phyloP scores from a whole-genome alignment of 1,284 basidiomycete species.

The Albatrellus sp. region DNA sequence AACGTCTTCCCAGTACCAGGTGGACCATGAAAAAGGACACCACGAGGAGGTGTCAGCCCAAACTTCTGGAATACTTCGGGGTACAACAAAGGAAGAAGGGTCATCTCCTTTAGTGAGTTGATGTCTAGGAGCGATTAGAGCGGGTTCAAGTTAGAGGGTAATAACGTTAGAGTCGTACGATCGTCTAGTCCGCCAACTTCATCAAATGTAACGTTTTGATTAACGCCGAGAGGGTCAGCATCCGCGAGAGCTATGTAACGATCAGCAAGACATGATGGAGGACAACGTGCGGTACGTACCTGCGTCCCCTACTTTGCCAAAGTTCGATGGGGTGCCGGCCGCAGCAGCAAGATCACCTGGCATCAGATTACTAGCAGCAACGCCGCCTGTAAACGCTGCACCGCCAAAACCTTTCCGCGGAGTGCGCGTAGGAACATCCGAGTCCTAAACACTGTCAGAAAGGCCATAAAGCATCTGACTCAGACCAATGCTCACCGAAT shows the following conservation, averaged over 20 bases:
- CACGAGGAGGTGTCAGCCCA: conserved; percentile 89
- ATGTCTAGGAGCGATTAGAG: conserved; percentile 50
- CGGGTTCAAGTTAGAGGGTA: neutral
- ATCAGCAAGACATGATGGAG: conserved; percentile 8
- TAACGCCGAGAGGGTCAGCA: conserved; percentile 90
- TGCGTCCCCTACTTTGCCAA: conserved; percentile 73
- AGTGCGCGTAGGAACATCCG: conserved; percentile 52
- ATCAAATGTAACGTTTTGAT: conserved; percentile 90
- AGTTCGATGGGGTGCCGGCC: conserved; percentile 64
- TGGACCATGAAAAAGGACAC: conserved; percentile 95
- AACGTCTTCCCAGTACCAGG: conserved; percentile 93
- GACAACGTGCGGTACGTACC: conserved; percentile 26
- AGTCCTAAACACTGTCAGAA: conserved; percentile 34
- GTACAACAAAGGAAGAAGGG: conserved; percentile 87
- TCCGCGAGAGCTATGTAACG: conserved; percentile 69
- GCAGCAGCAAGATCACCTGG: conserved; percentile 48
- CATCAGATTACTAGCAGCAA: conserved; percentile 39
- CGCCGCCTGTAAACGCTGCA: conserved; percentile 36
- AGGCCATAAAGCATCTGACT: conserved; percentile 2
- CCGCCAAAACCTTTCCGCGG: conserved; percentile 52
- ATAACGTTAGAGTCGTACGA: conserved; percentile 40
- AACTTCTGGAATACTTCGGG: conserved; percentile 97
- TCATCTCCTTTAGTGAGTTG: conserved; percentile 98
- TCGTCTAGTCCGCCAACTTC: conserved; percentile 96
- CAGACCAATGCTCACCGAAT: conserved; percentile 34